These are phyloP conservation scores for Dissophora globulifera DNA, from an alignment of 192 early-diverging fungal species.

Conservation along the genomic window DNA sequence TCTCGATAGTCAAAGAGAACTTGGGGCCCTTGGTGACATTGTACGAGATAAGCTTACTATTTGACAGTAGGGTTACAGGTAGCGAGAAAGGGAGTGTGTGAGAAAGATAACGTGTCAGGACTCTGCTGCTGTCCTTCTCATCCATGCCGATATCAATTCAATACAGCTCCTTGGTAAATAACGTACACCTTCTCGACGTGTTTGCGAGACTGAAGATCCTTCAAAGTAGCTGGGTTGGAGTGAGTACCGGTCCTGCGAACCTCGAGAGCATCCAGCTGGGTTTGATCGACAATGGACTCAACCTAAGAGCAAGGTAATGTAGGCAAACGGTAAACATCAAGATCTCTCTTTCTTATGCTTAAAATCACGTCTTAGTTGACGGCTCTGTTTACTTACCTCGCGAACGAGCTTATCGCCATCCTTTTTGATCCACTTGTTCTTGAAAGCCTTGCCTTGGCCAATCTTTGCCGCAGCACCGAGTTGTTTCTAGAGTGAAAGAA, in stretches of 20 bases:
- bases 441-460: constrained; percentile 95
- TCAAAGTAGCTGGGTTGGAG: constrained; percentile 71
- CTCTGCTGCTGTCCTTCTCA: neutral
- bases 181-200: constrained; percentile 74
- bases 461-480: constrained; percentile 85
- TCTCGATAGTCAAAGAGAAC: constrained; percentile 86
- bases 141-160: no score
- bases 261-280: constrained; percentile 76
- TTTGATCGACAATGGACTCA: constrained; percentile 85
- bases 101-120: no score
- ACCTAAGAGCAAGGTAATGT: constrained; percentile 61
- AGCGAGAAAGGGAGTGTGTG: no score
- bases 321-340: no score
- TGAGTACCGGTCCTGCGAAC: constrained; percentile 73
- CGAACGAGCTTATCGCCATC: constrained; percentile 77
- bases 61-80: no score
- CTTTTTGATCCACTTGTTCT: constrained; percentile 98
- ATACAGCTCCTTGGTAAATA: neutral
- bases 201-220: constrained; percentile 83
- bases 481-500: constrained; percentile 58
- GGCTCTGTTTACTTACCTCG: constrained; percentile 45
- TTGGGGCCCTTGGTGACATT: constrained; percentile 85
- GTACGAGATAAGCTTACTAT: constrained; percentile 83
- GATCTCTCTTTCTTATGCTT: no score
- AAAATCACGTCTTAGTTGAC: no score